A percentile compares a stretch with the other conserved stretches of the same genome.
phyloP scores from a whole-genome alignment of 331 rosid genomes.

The Ulmus americana region DNA sequence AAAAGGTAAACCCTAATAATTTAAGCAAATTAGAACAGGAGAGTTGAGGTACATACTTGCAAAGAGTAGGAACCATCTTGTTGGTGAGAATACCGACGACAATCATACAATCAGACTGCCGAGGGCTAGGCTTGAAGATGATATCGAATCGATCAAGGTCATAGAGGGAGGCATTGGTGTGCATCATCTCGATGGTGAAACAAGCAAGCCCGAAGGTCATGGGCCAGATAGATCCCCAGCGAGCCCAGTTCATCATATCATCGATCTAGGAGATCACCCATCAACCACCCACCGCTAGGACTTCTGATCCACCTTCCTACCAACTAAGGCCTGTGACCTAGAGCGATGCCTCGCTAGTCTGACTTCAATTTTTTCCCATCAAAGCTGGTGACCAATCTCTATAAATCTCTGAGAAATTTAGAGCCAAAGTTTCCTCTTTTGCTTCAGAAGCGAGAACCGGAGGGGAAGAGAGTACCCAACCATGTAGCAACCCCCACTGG shows the following conservation, averaged over 20 bases:
- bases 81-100: constrained; percentile 96
- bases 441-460: too few species aligned
- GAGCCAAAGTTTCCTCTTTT: too few species aligned
- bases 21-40: neutral
- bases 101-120: constrained; percentile 93
- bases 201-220: constrained; percentile 99
- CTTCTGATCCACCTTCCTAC: too few species aligned
- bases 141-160: constrained; percentile 91
- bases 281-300: too few species aligned
- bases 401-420: too few species aligned
- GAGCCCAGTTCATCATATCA: constrained; percentile 93
- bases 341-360: too few species aligned
- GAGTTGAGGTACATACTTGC: constrained; percentile 41
- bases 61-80: constrained; percentile 96
- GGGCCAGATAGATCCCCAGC: constrained; percentile 90
- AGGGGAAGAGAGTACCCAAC: too few species aligned
- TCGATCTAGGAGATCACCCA: constrained; percentile 93
- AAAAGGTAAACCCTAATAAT: too few species aligned
- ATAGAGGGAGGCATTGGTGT: constrained; percentile 86
- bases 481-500: too few species aligned
- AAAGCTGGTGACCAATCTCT: too few species aligned
- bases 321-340: too few species aligned
- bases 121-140: constrained; percentile 94
- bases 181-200: constrained; percentile 99
- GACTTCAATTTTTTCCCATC: too few species aligned